Evolutionary conservation across 805 yeast species (phyloP).

Genomic region (Metschnikowia proteae): DNA sequence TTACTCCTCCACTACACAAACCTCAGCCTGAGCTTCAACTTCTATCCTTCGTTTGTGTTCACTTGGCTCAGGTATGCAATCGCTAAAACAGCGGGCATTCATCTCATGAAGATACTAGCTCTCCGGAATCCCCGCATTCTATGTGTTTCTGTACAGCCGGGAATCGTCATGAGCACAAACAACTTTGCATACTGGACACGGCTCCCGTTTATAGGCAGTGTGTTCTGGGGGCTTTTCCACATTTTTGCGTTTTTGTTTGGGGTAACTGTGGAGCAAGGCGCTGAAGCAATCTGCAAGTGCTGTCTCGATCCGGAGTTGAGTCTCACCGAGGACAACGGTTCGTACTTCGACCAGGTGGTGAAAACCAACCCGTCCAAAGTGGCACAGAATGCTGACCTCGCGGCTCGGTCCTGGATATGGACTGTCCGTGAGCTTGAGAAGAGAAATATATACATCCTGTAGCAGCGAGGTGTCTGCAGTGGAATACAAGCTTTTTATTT

Average conservation of each 20-base stretch:
- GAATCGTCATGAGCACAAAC: slow-evolving; percentile 80
- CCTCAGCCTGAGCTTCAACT: slow-evolving; percentile 48
- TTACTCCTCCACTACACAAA: slow-evolving; percentile 47
- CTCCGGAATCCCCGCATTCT: slow-evolving; percentile 62
- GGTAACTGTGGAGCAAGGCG: slow-evolving; percentile 67
- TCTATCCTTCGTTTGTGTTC: slow-evolving; percentile 61
- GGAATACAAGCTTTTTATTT: neutral
- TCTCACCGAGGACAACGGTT: slow-evolving; percentile 60
- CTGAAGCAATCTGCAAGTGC: slow-evolving; percentile 59
- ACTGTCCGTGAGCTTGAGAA: slow-evolving; percentile 57
- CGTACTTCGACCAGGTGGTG: slow-evolving; percentile 52
- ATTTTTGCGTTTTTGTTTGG: slow-evolving; percentile 68
- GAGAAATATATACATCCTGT: slow-evolving; percentile 33
- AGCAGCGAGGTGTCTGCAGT: neutral
- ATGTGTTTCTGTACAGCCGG: slow-evolving; percentile 74
- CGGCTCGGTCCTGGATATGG: slow-evolving; percentile 78
- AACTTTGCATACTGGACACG: slow-evolving; percentile 74
- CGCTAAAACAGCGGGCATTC: slow-evolving; percentile 78
- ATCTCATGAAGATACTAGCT: slow-evolving; percentile 61
- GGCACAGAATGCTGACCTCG: slow-evolving; percentile 54
- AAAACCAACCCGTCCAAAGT: slow-evolving; percentile 51
- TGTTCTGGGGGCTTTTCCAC: slow-evolving; percentile 71
- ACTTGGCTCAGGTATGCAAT: slow-evolving; percentile 76
- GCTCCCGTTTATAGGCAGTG: slow-evolving; percentile 69
- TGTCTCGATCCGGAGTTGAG: slow-evolving; percentile 52